Evolutionary conservation across 108 stramenopile genomes (phyloP).

Genomic region (Cyclotella cryptica): DNA sequence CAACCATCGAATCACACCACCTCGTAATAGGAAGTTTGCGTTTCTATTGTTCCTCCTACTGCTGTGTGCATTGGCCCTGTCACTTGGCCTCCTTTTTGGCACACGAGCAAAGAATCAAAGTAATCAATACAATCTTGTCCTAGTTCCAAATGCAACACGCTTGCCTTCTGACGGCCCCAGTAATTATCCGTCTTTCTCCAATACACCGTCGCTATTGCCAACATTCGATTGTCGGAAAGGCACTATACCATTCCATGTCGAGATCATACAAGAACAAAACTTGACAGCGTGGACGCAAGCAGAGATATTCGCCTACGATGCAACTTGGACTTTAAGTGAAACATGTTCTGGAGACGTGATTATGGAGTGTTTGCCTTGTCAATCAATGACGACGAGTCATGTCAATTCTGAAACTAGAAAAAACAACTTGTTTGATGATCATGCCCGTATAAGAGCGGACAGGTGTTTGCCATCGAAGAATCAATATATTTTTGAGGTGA

Average conservation of each 20-base stretch:
- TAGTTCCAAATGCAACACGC: neutral
- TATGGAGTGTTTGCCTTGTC: slow-evolving; percentile 34
- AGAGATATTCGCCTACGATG: neutral
- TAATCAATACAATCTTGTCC: neutral
- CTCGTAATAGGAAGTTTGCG: neutral
- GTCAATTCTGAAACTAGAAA: neutral
- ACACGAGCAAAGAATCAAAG: neutral
- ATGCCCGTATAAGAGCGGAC: neutral
- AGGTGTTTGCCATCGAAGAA: slow-evolving; percentile 18
- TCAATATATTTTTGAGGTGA: slow-evolving; percentile 37
- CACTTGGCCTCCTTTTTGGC: neutral
- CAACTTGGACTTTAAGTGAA: slow-evolving; percentile 32
- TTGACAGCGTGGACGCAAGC: neutral
- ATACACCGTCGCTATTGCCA: neutral
- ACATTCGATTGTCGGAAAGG: neutral
- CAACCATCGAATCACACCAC: neutral
- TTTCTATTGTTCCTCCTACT: neutral
- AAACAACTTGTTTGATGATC: slow-evolving; percentile 8
- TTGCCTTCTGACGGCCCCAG: neutral
- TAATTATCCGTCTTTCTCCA: neutral
- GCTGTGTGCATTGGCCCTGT: neutral
- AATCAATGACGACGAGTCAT: neutral
- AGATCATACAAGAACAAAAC: neutral
- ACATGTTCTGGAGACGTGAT: slow-evolving; percentile 39
- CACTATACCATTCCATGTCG: neutral